Conservation (phyloP, 306 rosid genomes). For the Castanopsis chinensis region DNA sequence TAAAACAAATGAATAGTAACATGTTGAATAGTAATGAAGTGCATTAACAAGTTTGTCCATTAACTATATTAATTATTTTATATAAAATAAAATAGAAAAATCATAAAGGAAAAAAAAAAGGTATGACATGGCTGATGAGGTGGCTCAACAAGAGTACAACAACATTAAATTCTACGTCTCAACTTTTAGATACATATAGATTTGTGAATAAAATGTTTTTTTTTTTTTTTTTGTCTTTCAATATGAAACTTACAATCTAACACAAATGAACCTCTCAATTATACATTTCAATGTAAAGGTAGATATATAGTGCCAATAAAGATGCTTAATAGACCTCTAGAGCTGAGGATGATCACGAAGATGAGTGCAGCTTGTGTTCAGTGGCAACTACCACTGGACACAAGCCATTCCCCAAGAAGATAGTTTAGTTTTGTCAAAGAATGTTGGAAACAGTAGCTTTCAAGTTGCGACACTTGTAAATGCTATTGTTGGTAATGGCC, state of each 20-base stretch:
- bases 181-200: too few relatives aligned
- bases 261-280: background rate
- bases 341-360: conserved; percentile 20
- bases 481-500: conserved; percentile 52
- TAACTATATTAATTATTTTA: too few relatives aligned
- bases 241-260: background rate
- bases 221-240: background rate
- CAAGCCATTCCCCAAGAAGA: background rate
- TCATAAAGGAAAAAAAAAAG: too few relatives aligned
- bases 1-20: too few relatives aligned
- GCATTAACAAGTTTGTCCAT: too few relatives aligned
- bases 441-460: conserved; percentile 28
- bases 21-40: too few relatives aligned
- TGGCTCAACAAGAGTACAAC: too few relatives aligned
- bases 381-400: too few relatives aligned
- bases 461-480: conserved; percentile 35
- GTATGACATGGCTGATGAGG: too few relatives aligned
- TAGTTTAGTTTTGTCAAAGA: conserved; percentile 29
- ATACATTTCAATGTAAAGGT: conserved; percentile 24
- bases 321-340: conserved; percentile 22
- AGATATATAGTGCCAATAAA: conserved; percentile 19
- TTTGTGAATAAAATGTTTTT: background rate
- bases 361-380: too few relatives aligned
- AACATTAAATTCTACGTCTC: too few relatives aligned
- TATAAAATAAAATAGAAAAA: too few relatives aligned